Percentiles rank a stretch among this genome's conserved stretches.
Evolutionary conservation across 2,329 filamentous ascomycete genomes (phyloP).

Genomic region (Penicillium sp.): DNA sequence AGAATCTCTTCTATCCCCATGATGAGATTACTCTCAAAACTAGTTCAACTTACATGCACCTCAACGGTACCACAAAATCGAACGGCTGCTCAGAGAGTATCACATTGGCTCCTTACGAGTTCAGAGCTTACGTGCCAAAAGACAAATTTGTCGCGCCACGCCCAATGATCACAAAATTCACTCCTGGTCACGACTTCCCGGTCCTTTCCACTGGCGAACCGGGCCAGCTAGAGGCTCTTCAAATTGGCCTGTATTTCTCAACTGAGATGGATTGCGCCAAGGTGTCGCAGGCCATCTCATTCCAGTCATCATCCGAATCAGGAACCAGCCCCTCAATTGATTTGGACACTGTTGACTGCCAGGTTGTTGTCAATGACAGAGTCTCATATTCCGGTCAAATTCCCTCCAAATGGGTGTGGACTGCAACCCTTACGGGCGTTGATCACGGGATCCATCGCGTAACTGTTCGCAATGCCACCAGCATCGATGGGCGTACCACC

Average conservation of each 20-base stretch:
- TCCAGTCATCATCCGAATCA: conserved; percentile 50
- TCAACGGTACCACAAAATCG: conserved; percentile 42
- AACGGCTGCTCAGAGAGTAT: conserved; percentile 54
- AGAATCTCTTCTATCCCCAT: conserved; percentile 59
- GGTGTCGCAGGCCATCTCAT: conserved; percentile 45
- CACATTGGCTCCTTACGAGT: conserved; percentile 52
- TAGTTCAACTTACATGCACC: conserved; percentile 42
- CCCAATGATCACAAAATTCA: conserved; percentile 56
- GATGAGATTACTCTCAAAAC: conserved; percentile 49
- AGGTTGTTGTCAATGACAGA: conserved; percentile 30
- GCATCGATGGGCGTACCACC: conserved; percentile 41
- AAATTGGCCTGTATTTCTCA: conserved; percentile 55
- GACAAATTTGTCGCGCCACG: conserved; percentile 46
- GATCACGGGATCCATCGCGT: conserved; percentile 57
- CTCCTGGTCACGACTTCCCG: conserved; percentile 56
- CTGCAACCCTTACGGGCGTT: conserved; percentile 49
- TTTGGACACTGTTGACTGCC: conserved; percentile 42
- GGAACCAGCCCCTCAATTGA: conserved; percentile 43
- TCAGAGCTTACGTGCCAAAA: conserved; percentile 54
- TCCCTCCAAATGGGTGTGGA: conserved; percentile 50
- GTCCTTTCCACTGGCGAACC: conserved; percentile 45
- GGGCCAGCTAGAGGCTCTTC: conserved; percentile 40
- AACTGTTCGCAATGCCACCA: conserved; percentile 51
- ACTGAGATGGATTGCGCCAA: conserved; percentile 56
- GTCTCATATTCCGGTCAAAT: conserved; percentile 46